Percentiles rank a stretch among this genome's conserved stretches.
Conservation (phyloP, 768 basidiomycete genomes). For the Russula sp. region DNA sequence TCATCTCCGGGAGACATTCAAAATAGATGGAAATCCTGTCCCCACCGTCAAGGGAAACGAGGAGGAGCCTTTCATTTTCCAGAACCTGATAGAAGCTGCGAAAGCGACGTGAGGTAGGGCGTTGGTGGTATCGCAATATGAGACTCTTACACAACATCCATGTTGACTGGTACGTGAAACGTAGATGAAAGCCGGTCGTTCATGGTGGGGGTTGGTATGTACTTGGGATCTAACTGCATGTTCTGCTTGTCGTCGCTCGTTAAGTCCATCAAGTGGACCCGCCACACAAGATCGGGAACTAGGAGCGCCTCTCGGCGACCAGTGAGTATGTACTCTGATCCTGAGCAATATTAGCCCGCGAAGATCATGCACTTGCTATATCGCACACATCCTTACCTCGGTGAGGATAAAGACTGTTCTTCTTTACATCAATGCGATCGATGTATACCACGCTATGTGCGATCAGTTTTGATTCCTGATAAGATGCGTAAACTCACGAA, state of each 20-base stretch:
- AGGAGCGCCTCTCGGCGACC: background rate
- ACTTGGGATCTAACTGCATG: background rate
- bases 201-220: conserved; percentile 10
- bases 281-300: background rate
- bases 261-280: background rate
- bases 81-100: conserved; percentile 18
- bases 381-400: too few relatives aligned
- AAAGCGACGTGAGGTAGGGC: background rate
- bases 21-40: conserved; percentile 10
- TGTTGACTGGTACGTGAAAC: conserved; percentile 3
- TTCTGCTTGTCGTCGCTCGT: conserved; percentile 7
- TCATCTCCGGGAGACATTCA: background rate
- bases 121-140: too few relatives aligned
- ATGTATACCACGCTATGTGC: background rate
- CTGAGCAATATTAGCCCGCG: background rate
- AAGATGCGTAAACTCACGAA: background rate
- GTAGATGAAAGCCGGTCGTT: background rate
- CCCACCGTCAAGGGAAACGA: background rate
- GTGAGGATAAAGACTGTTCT: background rate
- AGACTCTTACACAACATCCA: background rate
- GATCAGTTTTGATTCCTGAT: background rate
- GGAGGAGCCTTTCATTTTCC: conserved; percentile 14
- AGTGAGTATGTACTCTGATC: background rate
- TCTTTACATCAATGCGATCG: background rate
- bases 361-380: background rate